Base-by-base conservation (phyloP, 192 early-diverging fungal species). In the Diversispora epigaea region DNA sequence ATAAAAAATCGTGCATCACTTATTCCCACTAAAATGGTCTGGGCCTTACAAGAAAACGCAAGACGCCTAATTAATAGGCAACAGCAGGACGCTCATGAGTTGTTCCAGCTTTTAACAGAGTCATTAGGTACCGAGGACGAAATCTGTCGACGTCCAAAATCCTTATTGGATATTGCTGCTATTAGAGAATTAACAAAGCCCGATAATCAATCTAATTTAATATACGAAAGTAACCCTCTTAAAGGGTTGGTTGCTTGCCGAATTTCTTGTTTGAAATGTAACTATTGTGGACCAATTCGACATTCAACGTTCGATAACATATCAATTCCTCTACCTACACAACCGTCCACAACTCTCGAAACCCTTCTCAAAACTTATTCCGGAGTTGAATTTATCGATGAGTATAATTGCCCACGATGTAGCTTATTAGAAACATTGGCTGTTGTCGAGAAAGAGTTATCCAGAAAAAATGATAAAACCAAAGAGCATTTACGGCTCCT, bases 11-110 rank as follows among this genome's bases (percentile, higher is more conserved):
- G 60, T 6, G 40, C 56, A 0, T 78, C 87, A 8, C 88, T 91
- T 69, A 79, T 85, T 74, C 88, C 90, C 0, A 84, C 78, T 19
- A 84, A 84, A 8, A 84, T 91, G 9, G 82, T 89, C 73, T 91
- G 61, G 80, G 60, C 49, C 40, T 45, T 39, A 45, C 84, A 12
- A 83, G 82, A 32, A 57, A 82, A 75, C 40, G 47, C 45, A 62
- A 80, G 79, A 49, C 78, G 82, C n/a, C 68, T 91, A n/a, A 82
- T 88, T 43, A 89, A 88, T 70, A 85, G 85, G 50, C 89, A 90
- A 78, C 90, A 91, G 68, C 87, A 95, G 82, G 94, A 95, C 61
- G 94, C 94, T 4, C 93, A 95, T 76, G 94, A 95, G 78, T 83
- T 93, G 9, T 89, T 94, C 66, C 88, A 92, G 73, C 77, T 93